Conservation (phyloP, 1,284 basidiomycete genomes). For the Singerocomus inundabilis region DNA sequence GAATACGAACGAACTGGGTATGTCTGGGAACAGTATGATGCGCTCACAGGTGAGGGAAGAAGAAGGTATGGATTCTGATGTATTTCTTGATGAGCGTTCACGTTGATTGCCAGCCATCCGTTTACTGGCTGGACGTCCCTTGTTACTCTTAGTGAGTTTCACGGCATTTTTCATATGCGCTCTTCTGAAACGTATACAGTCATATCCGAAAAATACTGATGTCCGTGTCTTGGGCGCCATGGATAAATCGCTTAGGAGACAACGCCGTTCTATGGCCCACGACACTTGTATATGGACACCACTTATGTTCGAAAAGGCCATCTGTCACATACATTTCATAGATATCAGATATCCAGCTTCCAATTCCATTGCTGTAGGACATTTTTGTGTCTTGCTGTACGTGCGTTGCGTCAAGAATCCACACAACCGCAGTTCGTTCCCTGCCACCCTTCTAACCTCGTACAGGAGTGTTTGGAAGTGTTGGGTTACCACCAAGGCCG, state of each 20-base stretch:
- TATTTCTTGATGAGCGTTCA: slow-evolving; percentile 6
- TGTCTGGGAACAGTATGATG: slow-evolving; percentile 96
- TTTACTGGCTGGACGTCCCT: slow-evolving; percentile 94
- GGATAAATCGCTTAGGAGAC: not conserved
- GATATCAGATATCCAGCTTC: not conserved
- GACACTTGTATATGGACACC: not conserved
- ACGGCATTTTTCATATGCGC: slow-evolving; percentile 15
- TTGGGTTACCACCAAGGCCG: too few species aligned
- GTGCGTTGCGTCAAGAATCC: not conserved
- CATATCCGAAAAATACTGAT: slow-evolving; percentile 57
- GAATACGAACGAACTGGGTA: slow-evolving; percentile 91
- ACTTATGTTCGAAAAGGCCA: not conserved
- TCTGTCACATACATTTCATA: not conserved
- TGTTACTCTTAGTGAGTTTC: slow-evolving; percentile 66
- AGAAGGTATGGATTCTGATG: slow-evolving; percentile 57
- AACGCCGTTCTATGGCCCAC: not conserved
- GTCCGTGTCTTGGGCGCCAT: not conserved
- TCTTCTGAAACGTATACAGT: slow-evolving; percentile 36
- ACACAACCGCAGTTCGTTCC: too few species aligned
- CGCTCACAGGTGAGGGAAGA: slow-evolving; percentile 77
- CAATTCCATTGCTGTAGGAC: not conserved
- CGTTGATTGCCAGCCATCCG: slow-evolving; percentile 63
- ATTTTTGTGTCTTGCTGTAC: not conserved
- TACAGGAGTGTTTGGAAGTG: too few species aligned
- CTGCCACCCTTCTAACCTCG: too few species aligned